A percentile compares a stretch with the other conserved stretches of the same genome.
Conservation (phyloP, 345 rosid species). For the Excoecaria agallocha region DNA sequence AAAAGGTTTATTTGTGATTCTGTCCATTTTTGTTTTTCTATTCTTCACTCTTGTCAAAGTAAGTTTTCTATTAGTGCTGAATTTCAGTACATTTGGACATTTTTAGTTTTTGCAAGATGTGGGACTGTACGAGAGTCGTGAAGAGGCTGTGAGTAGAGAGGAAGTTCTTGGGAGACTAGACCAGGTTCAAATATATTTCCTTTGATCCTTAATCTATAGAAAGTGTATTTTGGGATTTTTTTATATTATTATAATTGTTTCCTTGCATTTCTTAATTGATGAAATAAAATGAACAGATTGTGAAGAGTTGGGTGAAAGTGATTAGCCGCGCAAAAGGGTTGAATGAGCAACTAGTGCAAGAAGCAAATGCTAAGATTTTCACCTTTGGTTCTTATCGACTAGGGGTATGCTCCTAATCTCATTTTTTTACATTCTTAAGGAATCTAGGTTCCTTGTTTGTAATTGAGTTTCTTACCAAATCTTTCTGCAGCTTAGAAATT, state of each 20-base stretch:
- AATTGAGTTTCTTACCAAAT: constrained; percentile 32
- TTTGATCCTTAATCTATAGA: neutral
- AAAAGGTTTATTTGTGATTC: constrained; percentile 54
- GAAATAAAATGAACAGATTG: constrained; percentile 54
- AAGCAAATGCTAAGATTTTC: constrained; percentile 97
- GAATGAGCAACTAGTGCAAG: constrained; percentile 85
- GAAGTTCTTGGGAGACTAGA: constrained; percentile 96
- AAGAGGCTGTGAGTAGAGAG: constrained; percentile 90
- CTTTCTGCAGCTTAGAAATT: neutral
- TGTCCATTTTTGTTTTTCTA: neutral
- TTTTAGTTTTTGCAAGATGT: constrained; percentile 74
- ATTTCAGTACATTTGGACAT: constrained; percentile 6
- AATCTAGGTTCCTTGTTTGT: constrained; percentile 48
- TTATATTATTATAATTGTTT: neutral
- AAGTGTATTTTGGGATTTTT: neutral
- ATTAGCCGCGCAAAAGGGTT: constrained; percentile 80
- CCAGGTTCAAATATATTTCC: constrained; percentile 55
- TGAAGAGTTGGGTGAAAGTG: constrained; percentile 83
- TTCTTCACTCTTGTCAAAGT: neutral
- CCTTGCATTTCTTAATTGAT: constrained; percentile 1
- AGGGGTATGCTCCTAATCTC: constrained; percentile 78
- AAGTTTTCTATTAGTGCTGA: neutral
- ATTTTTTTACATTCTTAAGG: constrained; percentile 88
- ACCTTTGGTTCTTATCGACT: constrained; percentile 97
- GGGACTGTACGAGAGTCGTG: constrained; percentile 79